These are phyloP conservation scores for Otatea glauca DNA, from an alignment of 176 grass and related monocot genomes.

Conservation along the genomic window DNA sequence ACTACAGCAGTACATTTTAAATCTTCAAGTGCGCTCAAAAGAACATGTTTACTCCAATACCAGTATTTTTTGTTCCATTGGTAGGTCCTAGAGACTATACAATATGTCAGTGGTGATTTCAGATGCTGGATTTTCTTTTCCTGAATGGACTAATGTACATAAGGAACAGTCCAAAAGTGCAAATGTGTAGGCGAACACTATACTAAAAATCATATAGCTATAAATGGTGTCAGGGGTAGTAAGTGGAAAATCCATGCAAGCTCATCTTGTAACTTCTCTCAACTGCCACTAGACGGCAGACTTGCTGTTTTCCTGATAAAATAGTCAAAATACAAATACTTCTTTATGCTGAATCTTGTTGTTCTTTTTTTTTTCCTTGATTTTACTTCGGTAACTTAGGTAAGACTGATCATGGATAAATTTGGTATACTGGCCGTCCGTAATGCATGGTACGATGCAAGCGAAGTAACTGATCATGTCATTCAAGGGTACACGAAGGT, in stretches of 20 bases:
- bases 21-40: neutral
- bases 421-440: conserved; percentile 67
- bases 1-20: neutral
- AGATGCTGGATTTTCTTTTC: too few species aligned
- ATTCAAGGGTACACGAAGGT: conserved; percentile 94
- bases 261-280: neutral
- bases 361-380: conserved; percentile 9
- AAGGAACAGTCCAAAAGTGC: too few species aligned
- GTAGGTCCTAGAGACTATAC: too few species aligned
- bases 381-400: conserved; percentile 43
- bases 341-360: conserved; percentile 18
- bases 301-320: neutral
- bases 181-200: too few species aligned
- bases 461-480: conserved; percentile 81
- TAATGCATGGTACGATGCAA: conserved; percentile 85
- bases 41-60: neutral
- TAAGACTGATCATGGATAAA: conserved; percentile 89
- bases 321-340: neutral
- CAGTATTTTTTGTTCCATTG: neutral
- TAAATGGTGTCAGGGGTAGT: too few species aligned
- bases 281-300: neutral
- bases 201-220: too few species aligned
- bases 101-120: too few species aligned
- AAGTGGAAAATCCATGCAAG: too few species aligned
- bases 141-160: too few species aligned